Evolutionary conservation across 306 rosid species (phyloP).

Genomic region (Sphenostylis stenocarpa): DNA sequence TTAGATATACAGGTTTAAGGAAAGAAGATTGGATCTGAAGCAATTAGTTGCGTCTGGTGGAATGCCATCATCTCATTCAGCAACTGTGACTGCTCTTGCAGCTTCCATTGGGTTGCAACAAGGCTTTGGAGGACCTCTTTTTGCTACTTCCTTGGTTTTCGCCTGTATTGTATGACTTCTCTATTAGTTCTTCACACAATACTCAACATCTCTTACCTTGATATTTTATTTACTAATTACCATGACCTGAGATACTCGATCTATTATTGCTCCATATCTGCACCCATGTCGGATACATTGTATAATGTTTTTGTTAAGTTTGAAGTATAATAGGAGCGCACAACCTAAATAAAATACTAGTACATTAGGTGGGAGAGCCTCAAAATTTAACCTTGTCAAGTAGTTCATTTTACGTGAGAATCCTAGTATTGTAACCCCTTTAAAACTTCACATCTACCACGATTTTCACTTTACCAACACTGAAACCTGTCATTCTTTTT

Average conservation of each 20-base stretch:
- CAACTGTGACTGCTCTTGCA: conserved; percentile 89
- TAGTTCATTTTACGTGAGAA: too few species aligned
- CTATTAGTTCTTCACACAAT: conserved; percentile 17
- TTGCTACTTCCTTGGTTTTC: conserved; percentile 64
- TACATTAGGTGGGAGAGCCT: too few species aligned
- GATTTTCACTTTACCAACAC: neutral
- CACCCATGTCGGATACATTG: neutral
- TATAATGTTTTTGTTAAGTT: too few species aligned
- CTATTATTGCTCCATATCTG: neutral
- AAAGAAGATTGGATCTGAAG: conserved; percentile 75
- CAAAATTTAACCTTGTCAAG: too few species aligned
- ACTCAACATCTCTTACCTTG: neutral
- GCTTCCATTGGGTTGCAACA: conserved; percentile 72
- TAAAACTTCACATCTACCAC: too few species aligned
- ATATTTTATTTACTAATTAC: neutral
- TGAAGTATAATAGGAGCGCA: too few species aligned
- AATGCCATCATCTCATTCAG: conserved; percentile 95
- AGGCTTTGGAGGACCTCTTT: conserved; percentile 67
- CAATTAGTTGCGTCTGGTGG: conserved; percentile 81
- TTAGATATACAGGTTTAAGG: conserved; percentile 73
- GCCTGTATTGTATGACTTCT: conserved; percentile 63
- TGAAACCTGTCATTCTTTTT: too few species aligned
- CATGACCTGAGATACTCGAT: neutral
- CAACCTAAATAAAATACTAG: too few species aligned
- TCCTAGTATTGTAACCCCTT: too few species aligned